phyloP scores from a whole-genome alignment of 257 asterid genomes.

The Handroanthus guayacan region DNA sequence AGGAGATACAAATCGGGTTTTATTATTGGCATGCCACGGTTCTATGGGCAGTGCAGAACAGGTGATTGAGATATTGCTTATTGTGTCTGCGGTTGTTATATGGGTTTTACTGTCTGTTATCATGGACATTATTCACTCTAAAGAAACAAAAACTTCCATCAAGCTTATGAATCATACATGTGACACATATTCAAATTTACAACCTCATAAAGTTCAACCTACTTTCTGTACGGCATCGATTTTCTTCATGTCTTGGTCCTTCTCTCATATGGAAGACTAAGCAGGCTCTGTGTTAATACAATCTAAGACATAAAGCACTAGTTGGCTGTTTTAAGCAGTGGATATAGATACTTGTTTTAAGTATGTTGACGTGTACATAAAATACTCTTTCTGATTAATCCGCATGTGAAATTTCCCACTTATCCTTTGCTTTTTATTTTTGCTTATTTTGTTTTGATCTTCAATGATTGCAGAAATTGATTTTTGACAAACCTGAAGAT shows the following conservation, averaged over 20 bases:
- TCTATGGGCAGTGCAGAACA: conserved; percentile 96
- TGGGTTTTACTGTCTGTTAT: neutral
- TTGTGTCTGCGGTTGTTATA: conserved; percentile 14
- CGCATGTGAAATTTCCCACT: neutral
- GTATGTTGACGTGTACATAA: neutral
- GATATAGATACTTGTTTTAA: neutral
- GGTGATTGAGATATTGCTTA: conserved; percentile 53
- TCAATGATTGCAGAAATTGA: conserved; percentile 68
- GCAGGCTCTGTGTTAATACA: neutral
- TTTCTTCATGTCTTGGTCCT: neutral
- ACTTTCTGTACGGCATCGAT: neutral
- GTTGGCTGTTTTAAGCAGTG: neutral
- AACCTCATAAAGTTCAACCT: neutral
- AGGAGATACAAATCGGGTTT: conserved; percentile 79
- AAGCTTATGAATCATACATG: neutral
- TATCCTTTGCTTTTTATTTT: conserved; percentile 19
- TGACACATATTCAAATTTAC: neutral
- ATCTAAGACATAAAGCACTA: neutral
- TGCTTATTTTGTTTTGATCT: conserved; percentile 38
- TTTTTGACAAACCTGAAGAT: conserved; percentile 78
- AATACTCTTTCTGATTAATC: neutral
- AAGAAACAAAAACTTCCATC: conserved; percentile 15
- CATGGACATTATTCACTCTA: conserved; percentile 3
- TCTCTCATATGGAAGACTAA: conserved; percentile 9
- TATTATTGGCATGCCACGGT: conserved; percentile 92